Percentiles rank a stretch among this genome's conserved stretches.
Evolutionary conservation across 768 basidiomycete species (phyloP).

Genomic region (Russula griseocarnosa): DNA sequence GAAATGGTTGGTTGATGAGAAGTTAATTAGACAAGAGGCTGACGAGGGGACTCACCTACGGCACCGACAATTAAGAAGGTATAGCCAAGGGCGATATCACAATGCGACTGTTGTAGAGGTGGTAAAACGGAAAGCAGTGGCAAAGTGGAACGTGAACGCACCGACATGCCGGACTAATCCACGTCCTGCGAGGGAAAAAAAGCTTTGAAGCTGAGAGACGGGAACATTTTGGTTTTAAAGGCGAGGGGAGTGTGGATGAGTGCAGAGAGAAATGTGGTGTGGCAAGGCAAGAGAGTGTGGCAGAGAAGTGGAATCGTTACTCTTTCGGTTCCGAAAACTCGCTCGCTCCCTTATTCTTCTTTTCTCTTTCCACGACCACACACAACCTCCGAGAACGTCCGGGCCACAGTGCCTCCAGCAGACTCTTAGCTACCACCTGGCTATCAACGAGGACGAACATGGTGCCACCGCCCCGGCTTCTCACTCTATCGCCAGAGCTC

Average conservation of each 20-base stretch:
- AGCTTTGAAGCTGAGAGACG: not conserved
- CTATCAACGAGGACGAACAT: constrained; percentile 10
- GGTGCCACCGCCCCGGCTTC: constrained; percentile 9
- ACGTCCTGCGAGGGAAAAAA: not conserved
- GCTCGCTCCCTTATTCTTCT: not conserved
- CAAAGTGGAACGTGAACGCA: not conserved
- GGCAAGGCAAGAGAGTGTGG: too few species aligned
- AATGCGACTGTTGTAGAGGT: not conserved
- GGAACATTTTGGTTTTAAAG: not conserved
- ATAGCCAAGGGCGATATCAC: constrained; percentile 14
- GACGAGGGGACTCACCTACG: not conserved
- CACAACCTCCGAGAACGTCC: not conserved
- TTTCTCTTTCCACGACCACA: not conserved
- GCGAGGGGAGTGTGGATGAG: not conserved
- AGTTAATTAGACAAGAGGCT: not conserved
- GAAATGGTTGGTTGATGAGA: not conserved
- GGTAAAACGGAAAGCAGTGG: not conserved
- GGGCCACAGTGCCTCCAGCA: not conserved
- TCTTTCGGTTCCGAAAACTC: not conserved
- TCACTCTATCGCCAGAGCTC: constrained; percentile 22
- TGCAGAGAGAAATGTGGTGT: too few species aligned
- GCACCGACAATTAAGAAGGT: constrained; percentile 15
- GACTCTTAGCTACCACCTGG: constrained; percentile 6
- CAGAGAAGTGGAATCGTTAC: too few species aligned
- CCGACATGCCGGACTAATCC: constrained; percentile 10